phyloP scores from a whole-genome alignment of 768 basidiomycete species.

The Cystofilobasidium bisporidii region DNA sequence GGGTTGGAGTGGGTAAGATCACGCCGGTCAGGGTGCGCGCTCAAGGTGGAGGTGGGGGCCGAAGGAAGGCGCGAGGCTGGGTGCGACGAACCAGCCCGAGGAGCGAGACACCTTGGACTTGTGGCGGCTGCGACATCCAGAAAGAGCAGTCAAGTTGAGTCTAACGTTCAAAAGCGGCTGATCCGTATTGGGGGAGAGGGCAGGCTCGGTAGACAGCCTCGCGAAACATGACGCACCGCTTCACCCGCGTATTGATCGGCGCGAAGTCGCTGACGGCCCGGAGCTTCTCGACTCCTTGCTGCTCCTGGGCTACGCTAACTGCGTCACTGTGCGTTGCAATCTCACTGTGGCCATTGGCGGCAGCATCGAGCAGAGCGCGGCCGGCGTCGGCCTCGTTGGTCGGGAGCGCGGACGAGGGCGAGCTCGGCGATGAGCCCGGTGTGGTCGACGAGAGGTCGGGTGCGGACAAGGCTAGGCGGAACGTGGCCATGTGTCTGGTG shows the following conservation, averaged over 20 bases:
- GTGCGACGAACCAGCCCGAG: slow-evolving; percentile 51
- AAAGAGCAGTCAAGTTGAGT: no score
- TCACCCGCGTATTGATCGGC: slow-evolving; percentile 75
- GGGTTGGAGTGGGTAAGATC: background rate
- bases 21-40: background rate
- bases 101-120: slow-evolving; percentile 72
- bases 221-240: slow-evolving; percentile 49
- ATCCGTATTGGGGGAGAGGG: no score
- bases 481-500: slow-evolving; percentile 60
- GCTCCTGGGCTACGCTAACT: slow-evolving; percentile 9
- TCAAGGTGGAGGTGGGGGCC: background rate
- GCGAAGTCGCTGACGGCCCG: slow-evolving; percentile 41
- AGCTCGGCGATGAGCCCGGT: slow-evolving; percentile 31
- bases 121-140: slow-evolving; percentile 9
- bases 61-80: no score
- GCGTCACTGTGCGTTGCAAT: slow-evolving; percentile 29
- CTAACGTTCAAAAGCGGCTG: no score
- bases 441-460: slow-evolving; percentile 46
- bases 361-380: slow-evolving; percentile 46
- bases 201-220: no score
- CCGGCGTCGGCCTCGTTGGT: slow-evolving; percentile 49
- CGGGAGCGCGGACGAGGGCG: slow-evolving; percentile 41
- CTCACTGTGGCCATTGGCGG: background rate
- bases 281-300: slow-evolving; percentile 38
- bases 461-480: slow-evolving; percentile 59